phyloP scores from a whole-genome alignment of 257 asterid genomes.

The Nemophila menziesii region DNA sequence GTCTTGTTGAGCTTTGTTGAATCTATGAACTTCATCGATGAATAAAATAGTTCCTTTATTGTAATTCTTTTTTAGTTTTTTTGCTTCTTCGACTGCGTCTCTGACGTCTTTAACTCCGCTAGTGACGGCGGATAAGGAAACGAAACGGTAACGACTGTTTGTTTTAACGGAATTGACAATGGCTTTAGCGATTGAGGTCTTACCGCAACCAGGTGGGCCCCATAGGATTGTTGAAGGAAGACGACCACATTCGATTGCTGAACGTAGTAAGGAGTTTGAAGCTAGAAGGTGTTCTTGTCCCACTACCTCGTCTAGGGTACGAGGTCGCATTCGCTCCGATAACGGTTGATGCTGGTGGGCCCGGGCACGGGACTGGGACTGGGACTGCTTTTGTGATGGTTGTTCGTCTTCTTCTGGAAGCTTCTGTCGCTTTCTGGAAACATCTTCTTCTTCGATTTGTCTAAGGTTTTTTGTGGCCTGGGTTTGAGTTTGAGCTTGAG shows the following conservation, averaged over 20 bases:
- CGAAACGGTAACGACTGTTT: slow-evolving; percentile 26
- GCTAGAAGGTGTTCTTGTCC: slow-evolving; percentile 78
- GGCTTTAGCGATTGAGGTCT: slow-evolving; percentile 77
- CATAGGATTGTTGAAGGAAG: slow-evolving; percentile 69
- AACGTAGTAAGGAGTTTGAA: slow-evolving; percentile 38
- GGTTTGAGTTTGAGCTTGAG: too few species aligned
- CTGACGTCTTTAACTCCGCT: slow-evolving; percentile 82
- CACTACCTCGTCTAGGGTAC: slow-evolving; percentile 56
- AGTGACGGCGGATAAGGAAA: slow-evolving; percentile 66
- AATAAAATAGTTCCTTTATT: slow-evolving; percentile 47
- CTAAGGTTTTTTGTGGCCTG: slow-evolving; percentile 3
- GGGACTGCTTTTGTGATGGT: not conserved
- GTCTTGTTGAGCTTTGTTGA: slow-evolving; percentile 86
- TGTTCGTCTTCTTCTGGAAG: not conserved
- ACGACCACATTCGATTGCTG: slow-evolving; percentile 41
- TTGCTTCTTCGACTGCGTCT: slow-evolving; percentile 64
- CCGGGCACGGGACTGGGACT: not conserved
- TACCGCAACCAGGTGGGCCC: slow-evolving; percentile 94
- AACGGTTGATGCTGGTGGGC: slow-evolving; percentile 41
- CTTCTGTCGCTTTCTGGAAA: slow-evolving; percentile 3
- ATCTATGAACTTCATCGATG: slow-evolving; percentile 82
- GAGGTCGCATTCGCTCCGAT: slow-evolving; percentile 76
- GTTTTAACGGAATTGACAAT: slow-evolving; percentile 27
- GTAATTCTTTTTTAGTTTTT: slow-evolving; percentile 16
- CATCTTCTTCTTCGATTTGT: slow-evolving; percentile 29